phyloP scores from a whole-genome alignment of 176 grass and related monocot species.

The Musa acuminata region DNA sequence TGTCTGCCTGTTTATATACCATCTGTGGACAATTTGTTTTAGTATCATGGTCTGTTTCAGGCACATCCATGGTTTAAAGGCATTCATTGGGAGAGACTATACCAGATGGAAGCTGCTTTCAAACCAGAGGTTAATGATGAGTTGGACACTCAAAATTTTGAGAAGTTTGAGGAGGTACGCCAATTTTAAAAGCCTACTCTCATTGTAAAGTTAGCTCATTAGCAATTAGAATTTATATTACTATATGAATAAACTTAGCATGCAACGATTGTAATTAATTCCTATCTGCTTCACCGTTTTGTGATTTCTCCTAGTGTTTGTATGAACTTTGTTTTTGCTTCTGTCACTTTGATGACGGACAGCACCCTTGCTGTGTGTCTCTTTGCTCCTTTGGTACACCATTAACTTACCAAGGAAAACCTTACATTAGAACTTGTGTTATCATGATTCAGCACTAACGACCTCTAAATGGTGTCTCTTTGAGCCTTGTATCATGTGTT shows the following conservation, averaged over 20 bases:
- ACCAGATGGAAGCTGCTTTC: conserved; percentile 32
- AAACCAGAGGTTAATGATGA: conserved; percentile 37
- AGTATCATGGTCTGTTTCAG: conserved; percentile 18
- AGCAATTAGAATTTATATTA: neutral
- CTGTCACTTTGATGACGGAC: no score
- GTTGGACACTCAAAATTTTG: conserved; percentile 32
- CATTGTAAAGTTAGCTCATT: neutral
- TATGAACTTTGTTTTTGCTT: no score
- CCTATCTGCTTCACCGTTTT: no score
- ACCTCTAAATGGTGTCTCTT: neutral
- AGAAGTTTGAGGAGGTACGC: conserved; percentile 37
- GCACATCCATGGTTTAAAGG: conserved; percentile 40
- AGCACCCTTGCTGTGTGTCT: neutral
- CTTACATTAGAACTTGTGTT: neutral
- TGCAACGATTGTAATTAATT: no score
- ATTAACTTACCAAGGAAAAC: neutral
- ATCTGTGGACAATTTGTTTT: conserved; percentile 16
- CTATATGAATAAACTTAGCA: no score
- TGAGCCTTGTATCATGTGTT: neutral
- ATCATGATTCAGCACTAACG: neutral
- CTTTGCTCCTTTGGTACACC: neutral
- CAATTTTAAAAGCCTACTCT: neutral
- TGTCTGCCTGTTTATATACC: neutral
- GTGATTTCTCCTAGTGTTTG: no score
- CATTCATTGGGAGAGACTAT: conserved; percentile 30